Percentiles rank a stretch among this genome's conserved stretches.
These are phyloP conservation scores for Solanum acaule DNA, from an alignment of 257 asterid species.

Conservation along the genomic window DNA sequence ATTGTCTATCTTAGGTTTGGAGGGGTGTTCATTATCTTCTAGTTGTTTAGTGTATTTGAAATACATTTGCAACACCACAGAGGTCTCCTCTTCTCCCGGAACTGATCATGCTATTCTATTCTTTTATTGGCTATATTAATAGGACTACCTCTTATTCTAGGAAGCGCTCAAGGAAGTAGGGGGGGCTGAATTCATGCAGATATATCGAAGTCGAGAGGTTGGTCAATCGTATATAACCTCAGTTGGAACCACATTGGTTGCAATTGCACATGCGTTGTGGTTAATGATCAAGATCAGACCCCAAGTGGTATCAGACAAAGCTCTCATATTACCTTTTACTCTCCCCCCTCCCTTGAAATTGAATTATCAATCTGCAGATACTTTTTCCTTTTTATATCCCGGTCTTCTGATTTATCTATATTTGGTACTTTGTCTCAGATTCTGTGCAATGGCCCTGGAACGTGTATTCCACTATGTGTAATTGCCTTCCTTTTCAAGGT, in stretches of 20 bases:
- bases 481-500: slow-evolving; percentile 80
- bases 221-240: slow-evolving; percentile 92
- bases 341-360: neutral
- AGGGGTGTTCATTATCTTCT: neutral
- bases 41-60: neutral
- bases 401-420: neutral
- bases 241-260: slow-evolving; percentile 74
- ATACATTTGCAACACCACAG: neutral
- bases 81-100: neutral
- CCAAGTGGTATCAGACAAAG: slow-evolving; percentile 57
- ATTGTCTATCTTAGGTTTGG: neutral
- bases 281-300: slow-evolving; percentile 88
- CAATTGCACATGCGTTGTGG: slow-evolving; percentile 77
- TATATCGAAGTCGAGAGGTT: slow-evolving; percentile 87
- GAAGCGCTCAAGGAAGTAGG: slow-evolving; percentile 31
- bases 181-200: slow-evolving; percentile 57
- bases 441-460: slow-evolving; percentile 94
- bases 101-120: neutral
- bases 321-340: neutral
- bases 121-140: neutral
- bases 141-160: slow-evolving; percentile 31
- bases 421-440: slow-evolving; percentile 30
- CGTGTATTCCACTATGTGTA: slow-evolving; percentile 73
- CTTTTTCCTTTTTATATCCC: neutral
- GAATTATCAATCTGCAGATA: neutral